Percentiles rank a stretch among this genome's conserved stretches.
Conservation (phyloP, 2,329 filamentous ascomycete genomes). For the Penicillium sclerotigenum region DNA sequence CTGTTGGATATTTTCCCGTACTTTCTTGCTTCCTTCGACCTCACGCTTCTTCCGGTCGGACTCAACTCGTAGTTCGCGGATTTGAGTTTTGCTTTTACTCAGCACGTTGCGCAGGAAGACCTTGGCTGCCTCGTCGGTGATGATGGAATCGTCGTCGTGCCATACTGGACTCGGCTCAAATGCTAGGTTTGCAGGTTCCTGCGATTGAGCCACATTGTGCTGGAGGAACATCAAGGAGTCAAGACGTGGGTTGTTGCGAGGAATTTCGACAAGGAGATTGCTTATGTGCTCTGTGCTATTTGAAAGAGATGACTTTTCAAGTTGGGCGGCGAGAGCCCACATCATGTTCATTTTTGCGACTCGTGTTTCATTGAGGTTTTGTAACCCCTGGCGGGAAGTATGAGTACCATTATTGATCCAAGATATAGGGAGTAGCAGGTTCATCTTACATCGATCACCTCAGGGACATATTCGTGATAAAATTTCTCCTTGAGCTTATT, state of each 20-base stretch:
- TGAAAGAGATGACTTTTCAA: constrained; percentile 76
- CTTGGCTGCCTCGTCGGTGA: constrained; percentile 81
- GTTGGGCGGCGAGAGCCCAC: constrained; percentile 74
- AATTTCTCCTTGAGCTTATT: constrained; percentile 98
- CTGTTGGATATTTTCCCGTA: constrained; percentile 73
- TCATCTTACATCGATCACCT: constrained; percentile 73
- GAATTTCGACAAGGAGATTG: constrained; percentile 74
- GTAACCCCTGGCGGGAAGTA: constrained; percentile 55
- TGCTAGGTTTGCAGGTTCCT: constrained; percentile 76
- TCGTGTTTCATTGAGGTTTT: constrained; percentile 88
- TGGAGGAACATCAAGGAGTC: constrained; percentile 98
- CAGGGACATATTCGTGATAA: constrained; percentile 94
- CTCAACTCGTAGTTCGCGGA: constrained; percentile 76
- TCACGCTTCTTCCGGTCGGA: constrained; percentile 83
- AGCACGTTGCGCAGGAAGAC: constrained; percentile 89
- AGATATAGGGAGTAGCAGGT: background rate
- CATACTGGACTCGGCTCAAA: constrained; percentile 97
- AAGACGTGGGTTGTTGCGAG: constrained; percentile 79
- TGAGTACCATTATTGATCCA: background rate
- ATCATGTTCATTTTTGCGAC: constrained; percentile 78
- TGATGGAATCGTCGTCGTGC: constrained; percentile 87
- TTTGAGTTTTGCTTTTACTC: constrained; percentile 80
- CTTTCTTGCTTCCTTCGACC: constrained; percentile 70
- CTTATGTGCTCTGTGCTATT: constrained; percentile 70
- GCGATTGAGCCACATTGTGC: constrained; percentile 79